phyloP scores from a whole-genome alignment of 345 rosid species.

The Citrus reticulata region DNA sequence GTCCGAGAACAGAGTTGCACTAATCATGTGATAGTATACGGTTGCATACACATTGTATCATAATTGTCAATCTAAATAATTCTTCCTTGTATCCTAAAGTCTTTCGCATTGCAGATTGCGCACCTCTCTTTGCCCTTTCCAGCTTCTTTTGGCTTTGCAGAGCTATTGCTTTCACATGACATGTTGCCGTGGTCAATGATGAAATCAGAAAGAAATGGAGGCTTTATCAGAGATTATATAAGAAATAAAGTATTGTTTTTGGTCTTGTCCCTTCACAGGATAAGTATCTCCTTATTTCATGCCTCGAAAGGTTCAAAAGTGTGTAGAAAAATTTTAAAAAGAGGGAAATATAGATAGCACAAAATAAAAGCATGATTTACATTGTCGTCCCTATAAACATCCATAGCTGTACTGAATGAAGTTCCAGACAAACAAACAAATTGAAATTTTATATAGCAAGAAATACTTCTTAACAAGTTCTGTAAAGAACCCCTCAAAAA shows the following conservation, averaged over 20 bases:
- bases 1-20: not conserved
- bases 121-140: not conserved
- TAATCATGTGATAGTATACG: too few relatives aligned
- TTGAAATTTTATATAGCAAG: not conserved
- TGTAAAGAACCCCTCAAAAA: not conserved
- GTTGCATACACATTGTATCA: not conserved
- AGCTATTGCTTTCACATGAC: not conserved
- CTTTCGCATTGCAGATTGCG: not conserved
- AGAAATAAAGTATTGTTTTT: too few relatives aligned
- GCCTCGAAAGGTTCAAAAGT: slow-evolving; percentile 4
- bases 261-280: too few relatives aligned
- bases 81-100: not conserved
- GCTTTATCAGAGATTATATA: not conserved
- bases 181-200: not conserved
- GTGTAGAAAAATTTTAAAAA: too few relatives aligned
- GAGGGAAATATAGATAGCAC: not conserved
- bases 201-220: not conserved
- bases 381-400: not conserved
- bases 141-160: not conserved
- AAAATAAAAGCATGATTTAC: too few relatives aligned
- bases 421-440: not conserved
- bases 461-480: not conserved
- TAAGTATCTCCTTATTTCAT: not conserved
- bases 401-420: not conserved
- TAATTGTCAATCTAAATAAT: not conserved